Percentiles rank a stretch among this genome's conserved stretches.
Evolutionary conservation across 768 basidiomycete species (phyloP).

Genomic region (Leccinum truebloodii): DNA sequence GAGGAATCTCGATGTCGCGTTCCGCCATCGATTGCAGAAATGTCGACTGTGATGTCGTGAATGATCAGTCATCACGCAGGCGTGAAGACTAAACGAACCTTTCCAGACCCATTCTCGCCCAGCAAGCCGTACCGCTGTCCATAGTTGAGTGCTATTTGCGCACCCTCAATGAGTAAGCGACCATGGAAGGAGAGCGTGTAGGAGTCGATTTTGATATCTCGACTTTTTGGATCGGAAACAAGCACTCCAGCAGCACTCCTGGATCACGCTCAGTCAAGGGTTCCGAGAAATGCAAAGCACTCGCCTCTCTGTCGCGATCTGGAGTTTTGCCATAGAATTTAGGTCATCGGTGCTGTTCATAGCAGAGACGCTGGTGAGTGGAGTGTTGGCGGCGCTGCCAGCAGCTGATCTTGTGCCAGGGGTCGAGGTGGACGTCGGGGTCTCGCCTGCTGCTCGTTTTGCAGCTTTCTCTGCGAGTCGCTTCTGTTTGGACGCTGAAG

Average conservation of each 20-base stretch:
- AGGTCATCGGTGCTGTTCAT: slow-evolving; percentile 81
- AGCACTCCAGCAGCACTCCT: slow-evolving; percentile 93
- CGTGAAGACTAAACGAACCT: slow-evolving; percentile 53
- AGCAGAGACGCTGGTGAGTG: slow-evolving; percentile 80
- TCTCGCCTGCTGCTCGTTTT: slow-evolving; percentile 62
- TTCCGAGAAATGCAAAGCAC: slow-evolving; percentile 4
- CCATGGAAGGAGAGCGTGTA: slow-evolving; percentile 98
- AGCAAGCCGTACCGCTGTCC: slow-evolving; percentile 93
- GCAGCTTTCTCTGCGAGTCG: slow-evolving; percentile 93
- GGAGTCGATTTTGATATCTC: slow-evolving; percentile 96
- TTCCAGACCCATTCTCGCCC: slow-evolving; percentile 98
- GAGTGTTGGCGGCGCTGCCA: slow-evolving; percentile 70
- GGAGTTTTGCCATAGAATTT: slow-evolving; percentile 84
- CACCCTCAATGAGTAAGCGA: slow-evolving; percentile 68
- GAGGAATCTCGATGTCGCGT: slow-evolving; percentile 92
- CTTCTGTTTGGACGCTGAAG: slow-evolving; percentile 88
- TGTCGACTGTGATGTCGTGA: slow-evolving; percentile 64
- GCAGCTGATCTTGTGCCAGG: slow-evolving; percentile 61
- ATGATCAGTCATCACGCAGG: slow-evolving; percentile 3
- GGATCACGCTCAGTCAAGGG: slow-evolving; percentile 12
- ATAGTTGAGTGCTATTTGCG: slow-evolving; percentile 79
- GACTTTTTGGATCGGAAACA: slow-evolving; percentile 86
- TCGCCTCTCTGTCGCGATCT: slow-evolving; percentile 87
- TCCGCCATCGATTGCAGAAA: slow-evolving; percentile 95
- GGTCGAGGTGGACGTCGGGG: slow-evolving; percentile 51